phyloP scores from a whole-genome alignment of 2,329 filamentous ascomycete species.

The Chaetomium globosum region DNA sequence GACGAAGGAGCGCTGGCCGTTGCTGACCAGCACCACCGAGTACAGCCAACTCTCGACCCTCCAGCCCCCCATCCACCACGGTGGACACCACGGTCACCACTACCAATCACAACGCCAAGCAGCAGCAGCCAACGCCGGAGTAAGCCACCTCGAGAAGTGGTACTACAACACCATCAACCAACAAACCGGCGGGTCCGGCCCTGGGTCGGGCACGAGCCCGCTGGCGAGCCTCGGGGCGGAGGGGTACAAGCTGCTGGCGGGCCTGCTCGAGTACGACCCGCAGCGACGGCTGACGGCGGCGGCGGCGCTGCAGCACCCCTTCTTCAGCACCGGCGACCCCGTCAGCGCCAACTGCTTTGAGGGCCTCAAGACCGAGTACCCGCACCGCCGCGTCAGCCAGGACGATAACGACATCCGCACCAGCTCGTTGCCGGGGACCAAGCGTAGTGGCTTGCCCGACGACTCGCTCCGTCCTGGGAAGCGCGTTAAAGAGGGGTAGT shows the following conservation, averaged over 20 bases:
- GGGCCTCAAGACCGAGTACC: slow-evolving; percentile 84
- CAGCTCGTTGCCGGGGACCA: slow-evolving; percentile 84
- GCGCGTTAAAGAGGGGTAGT: slow-evolving; percentile 58
- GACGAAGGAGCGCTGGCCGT: slow-evolving; percentile 84
- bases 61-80: slow-evolving; percentile 53
- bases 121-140: slow-evolving; percentile 38
- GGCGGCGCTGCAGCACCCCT: slow-evolving; percentile 84
- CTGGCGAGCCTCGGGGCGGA: slow-evolving; percentile 69
- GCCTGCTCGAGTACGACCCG: slow-evolving; percentile 90
- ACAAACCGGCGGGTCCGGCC: slow-evolving; percentile 52
- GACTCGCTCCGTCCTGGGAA: slow-evolving; percentile 69
- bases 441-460: slow-evolving; percentile 82
- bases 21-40: slow-evolving; percentile 83
- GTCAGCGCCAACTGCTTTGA: slow-evolving; percentile 87
- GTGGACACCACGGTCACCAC: slow-evolving; percentile 50
- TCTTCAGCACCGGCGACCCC: slow-evolving; percentile 76
- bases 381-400: slow-evolving; percentile 83
- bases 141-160: slow-evolving; percentile 72
- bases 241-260: slow-evolving; percentile 79
- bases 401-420: slow-evolving; percentile 97
- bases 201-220: slow-evolving; percentile 46
- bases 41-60: slow-evolving; percentile 69
- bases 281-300: slow-evolving; percentile 84
- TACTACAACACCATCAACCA: slow-evolving; percentile 72
- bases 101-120: slow-evolving; percentile 43